These are phyloP conservation scores for Patellifolia procumbens DNA, from an alignment of 179 eudicot genomes.

Conservation along the genomic window DNA sequence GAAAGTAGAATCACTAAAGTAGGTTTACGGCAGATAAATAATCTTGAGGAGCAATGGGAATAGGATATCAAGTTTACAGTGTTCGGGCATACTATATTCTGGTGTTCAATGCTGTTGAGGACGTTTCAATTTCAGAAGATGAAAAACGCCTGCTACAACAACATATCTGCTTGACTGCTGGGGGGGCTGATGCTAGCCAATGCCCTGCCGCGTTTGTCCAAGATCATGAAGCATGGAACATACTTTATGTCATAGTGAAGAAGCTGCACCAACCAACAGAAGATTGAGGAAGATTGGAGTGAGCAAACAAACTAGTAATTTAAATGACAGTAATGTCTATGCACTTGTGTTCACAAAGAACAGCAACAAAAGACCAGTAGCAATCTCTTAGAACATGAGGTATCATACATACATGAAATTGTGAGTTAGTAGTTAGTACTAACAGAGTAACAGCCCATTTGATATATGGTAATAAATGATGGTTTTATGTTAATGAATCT, in stretches of 20 bases:
- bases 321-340: background rate
- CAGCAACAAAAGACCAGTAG: background rate
- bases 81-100: background rate
- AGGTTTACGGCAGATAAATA: background rate
- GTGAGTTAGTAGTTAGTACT: no score
- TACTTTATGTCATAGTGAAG: conserved; percentile 91
- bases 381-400: background rate
- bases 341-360: background rate
- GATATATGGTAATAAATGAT: no score
- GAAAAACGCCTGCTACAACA: conserved; percentile 91
- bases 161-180: conserved; percentile 75
- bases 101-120: conserved; percentile 31
- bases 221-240: conserved; percentile 91
- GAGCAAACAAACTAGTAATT: background rate
- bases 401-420: background rate
- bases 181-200: conserved; percentile 93
- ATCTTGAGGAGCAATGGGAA: conserved; percentile 7
- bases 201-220: conserved; percentile 83
- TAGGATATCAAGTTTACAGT: background rate
- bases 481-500: no score
- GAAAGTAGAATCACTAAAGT: background rate
- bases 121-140: conserved; percentile 80
- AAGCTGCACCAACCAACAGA: conserved; percentile 56
- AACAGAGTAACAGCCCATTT: no score
- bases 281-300: background rate